Percentiles rank a stretch among this genome's conserved stretches.
Evolutionary conservation across 225 moss, liverwort and hornwort genomes (phyloP).

Genomic region (Thuidium tamariscinum): DNA sequence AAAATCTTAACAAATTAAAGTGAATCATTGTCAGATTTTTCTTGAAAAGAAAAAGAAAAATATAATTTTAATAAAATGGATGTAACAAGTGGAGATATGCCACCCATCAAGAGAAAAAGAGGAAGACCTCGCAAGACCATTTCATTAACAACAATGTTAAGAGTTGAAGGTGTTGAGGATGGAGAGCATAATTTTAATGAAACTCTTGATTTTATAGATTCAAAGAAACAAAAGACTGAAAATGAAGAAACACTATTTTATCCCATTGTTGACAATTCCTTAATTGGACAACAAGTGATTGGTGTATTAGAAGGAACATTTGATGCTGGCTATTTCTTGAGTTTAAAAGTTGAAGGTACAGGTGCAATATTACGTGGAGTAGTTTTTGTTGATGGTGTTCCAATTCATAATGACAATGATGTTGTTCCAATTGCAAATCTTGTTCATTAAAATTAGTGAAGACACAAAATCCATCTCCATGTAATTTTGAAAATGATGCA

Average conservation of each 20-base stretch:
- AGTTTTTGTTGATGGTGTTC: slow-evolving; percentile 56
- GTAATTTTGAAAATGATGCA: background rate
- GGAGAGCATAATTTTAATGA: background rate
- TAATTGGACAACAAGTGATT: slow-evolving; percentile 72
- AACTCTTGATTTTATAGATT: slow-evolving; percentile 7
- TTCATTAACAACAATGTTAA: slow-evolving; percentile 34
- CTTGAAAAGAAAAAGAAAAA: background rate
- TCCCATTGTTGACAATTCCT: slow-evolving; percentile 39
- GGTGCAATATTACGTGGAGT: slow-evolving; percentile 62
- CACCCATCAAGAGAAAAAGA: slow-evolving; percentile 57
- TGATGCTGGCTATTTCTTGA: slow-evolving; percentile 76
- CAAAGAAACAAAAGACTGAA: slow-evolving; percentile 50
- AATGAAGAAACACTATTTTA: slow-evolving; percentile 24
- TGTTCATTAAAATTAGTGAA: slow-evolving; percentile 12
- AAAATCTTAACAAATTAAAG: background rate
- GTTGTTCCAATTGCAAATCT: slow-evolving; percentile 17
- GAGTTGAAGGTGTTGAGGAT: slow-evolving; percentile 15
- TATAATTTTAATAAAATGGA: background rate
- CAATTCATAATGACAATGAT: slow-evolving; percentile 36
- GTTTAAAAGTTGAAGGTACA: slow-evolving; percentile 56
- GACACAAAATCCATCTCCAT: background rate
- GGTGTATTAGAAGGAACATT: slow-evolving; percentile 82
- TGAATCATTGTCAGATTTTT: background rate
- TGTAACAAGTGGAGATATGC: slow-evolving; percentile 1
- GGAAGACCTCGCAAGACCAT: slow-evolving; percentile 81